These are phyloP conservation scores for Plasmopara halstedii DNA, from an alignment of 352 stramenopile species.

Conservation along the genomic window DNA sequence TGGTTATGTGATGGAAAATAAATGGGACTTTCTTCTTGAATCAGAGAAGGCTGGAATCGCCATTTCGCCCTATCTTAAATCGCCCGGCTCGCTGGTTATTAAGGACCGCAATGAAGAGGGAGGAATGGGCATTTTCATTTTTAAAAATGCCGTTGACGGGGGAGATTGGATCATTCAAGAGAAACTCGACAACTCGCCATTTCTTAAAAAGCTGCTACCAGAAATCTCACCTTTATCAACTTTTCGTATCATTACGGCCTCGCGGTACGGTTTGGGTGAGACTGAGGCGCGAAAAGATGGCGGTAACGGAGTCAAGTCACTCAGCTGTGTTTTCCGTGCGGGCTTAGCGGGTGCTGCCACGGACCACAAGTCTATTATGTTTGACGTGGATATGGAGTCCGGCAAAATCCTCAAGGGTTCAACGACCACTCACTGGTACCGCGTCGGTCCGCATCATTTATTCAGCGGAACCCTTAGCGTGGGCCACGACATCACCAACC, in stretches of 20 bases:
- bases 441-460: slow-evolving; percentile 74
- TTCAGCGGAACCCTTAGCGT: slow-evolving; percentile 69
- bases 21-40: slow-evolving; percentile 96
- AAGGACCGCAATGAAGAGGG: slow-evolving; percentile 98
- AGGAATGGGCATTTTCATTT: slow-evolving; percentile 97
- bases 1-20: slow-evolving; percentile 96
- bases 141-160: slow-evolving; percentile 92
- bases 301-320: slow-evolving; percentile 59
- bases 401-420: slow-evolving; percentile 91
- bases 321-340: slow-evolving; percentile 76
- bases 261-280: slow-evolving; percentile 52
- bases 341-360: slow-evolving; percentile 76
- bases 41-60: slow-evolving; percentile 88
- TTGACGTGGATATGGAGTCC: slow-evolving; percentile 94
- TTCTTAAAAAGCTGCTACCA: slow-evolving; percentile 89
- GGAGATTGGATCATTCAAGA: slow-evolving; percentile 97
- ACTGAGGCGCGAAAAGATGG: slow-evolving; percentile 37
- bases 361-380: slow-evolving; percentile 98
- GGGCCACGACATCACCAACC: slow-evolving; percentile 81
- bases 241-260: slow-evolving; percentile 97
- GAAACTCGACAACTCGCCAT: slow-evolving; percentile 89
- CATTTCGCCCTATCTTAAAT: slow-evolving; percentile 91
- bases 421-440: slow-evolving; percentile 96
- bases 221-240: slow-evolving; percentile 93
- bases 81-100: slow-evolving; percentile 86